These are phyloP conservation scores for Andrographis paniculata DNA, from an alignment of 305 asterid species.

Conservation along the genomic window DNA sequence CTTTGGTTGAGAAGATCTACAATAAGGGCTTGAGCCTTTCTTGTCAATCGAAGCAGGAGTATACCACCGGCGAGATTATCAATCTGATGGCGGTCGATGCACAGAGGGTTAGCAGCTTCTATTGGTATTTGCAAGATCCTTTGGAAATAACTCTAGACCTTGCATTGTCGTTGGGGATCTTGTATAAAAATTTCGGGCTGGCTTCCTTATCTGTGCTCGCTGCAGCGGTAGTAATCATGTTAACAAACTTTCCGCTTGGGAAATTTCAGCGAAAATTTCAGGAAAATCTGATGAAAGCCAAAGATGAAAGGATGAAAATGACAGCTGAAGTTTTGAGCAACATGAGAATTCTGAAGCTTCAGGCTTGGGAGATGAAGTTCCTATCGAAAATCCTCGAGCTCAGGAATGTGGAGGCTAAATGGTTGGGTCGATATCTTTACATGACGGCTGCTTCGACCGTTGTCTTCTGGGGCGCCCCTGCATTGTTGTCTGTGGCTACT, in stretches of 20 bases:
- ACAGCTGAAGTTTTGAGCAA: constrained; percentile 58
- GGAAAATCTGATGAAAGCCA: constrained; percentile 43
- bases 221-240: constrained; percentile 40
- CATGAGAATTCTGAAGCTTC: constrained; percentile 66
- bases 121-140: constrained; percentile 48
- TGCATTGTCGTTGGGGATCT: constrained; percentile 32
- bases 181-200: constrained; percentile 47
- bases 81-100: constrained; percentile 60
- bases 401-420: constrained; percentile 38
- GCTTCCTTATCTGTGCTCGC: constrained; percentile 38
- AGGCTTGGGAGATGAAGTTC: constrained; percentile 68
- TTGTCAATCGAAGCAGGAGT: constrained; percentile 37
- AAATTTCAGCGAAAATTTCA: constrained; percentile 43
- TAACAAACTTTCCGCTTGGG: constrained; percentile 42
- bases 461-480: constrained; percentile 44
- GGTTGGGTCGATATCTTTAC: constrained; percentile 42
- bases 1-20: constrained; percentile 42
- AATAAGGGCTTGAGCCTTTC: constrained; percentile 44
- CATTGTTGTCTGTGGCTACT: constrained; percentile 42
- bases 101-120: constrained; percentile 38
- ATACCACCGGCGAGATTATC: constrained; percentile 49
- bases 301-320: constrained; percentile 54
- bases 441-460: constrained; percentile 31
- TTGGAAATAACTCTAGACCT: constrained; percentile 36
- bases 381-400: constrained; percentile 36